These are phyloP conservation scores for Spergularia bocconei DNA, from an alignment of 148 eudicot genomes.

Conservation along the genomic window DNA sequence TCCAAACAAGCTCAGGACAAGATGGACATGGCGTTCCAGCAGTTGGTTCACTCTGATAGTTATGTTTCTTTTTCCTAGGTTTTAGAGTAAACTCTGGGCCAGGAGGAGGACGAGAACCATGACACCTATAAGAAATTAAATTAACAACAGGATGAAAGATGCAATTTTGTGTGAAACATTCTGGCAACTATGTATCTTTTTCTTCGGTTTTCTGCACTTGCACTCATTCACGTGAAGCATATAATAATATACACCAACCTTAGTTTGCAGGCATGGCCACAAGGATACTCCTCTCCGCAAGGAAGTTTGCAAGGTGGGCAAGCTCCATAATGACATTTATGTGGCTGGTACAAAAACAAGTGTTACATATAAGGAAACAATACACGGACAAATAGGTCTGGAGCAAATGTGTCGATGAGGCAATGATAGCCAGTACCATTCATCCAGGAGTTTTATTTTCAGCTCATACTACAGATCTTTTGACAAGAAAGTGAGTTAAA, in stretches of 20 bases:
- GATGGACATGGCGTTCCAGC: slow-evolving; percentile 87
- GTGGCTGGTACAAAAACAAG: slow-evolving; percentile 47
- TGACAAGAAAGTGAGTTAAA: not conserved
- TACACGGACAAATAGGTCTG: not conserved
- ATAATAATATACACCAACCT: slow-evolving; percentile 38
- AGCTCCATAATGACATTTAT: slow-evolving; percentile 97
- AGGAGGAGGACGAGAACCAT: slow-evolving; percentile 92
- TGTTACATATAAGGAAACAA: not conserved
- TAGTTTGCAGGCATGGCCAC: slow-evolving; percentile 83
- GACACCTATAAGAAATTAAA: slow-evolving; percentile 54
- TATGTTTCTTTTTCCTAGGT: slow-evolving; percentile 78
- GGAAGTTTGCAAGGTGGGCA: slow-evolving; percentile 81
- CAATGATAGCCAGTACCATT: not conserved
- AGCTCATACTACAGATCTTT: not conserved
- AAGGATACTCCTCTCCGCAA: slow-evolving; percentile 81
- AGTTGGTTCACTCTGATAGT: slow-evolving; percentile 52
- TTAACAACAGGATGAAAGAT: not conserved
- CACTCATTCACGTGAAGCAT: not conserved
- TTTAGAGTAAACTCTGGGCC: slow-evolving; percentile 76
- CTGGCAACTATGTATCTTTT: no score
- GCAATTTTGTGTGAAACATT: not conserved
- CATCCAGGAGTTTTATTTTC: not conserved
- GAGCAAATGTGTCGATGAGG: not conserved
- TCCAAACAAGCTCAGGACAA: slow-evolving; percentile 93
- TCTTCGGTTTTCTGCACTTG: not conserved